Base-by-base conservation (phyloP, 2,329 filamentous ascomycete species). In the Didymella pomorum region DNA sequence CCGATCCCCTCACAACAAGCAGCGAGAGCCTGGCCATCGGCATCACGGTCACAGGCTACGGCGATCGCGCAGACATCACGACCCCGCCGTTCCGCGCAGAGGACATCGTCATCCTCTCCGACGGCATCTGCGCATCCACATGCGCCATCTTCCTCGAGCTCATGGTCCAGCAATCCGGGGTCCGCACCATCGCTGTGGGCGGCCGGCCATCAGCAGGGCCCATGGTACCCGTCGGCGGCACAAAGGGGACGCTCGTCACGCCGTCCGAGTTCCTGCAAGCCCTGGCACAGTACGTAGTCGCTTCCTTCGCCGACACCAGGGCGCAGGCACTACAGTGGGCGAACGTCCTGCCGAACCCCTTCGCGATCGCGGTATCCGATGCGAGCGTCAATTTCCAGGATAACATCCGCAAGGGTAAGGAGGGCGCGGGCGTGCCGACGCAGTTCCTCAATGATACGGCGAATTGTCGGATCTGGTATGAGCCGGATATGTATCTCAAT, bases 371-470 rank as follows among this genome's bases (percentile, higher is more conserved):
- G 0, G 47, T 52, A 7, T 48, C 52, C 0, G 65, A 71, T 5
- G 75, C 76, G 0, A 56, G 53, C 10, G 64, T 79, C 14, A 80
- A 80, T 41, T 75, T 77, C 58, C 72, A 75, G 41, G 78, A 79
- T 59, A 79, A 75, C 29, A 77, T 77, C 45, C 65, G 74, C 18
- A 64, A 41, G 33, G 73, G 76, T 47, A 48, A 69, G 1, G 74
- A 76, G 53, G 52, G 47, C 0, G 71, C 66, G 4, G 74, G 73
- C 5, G 71, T 79, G 0, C 83, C 87, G 14, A 73, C 83, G 16
- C 87, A 90, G 64, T 89, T 89, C 66, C 74, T 84, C 2, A 85
- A 86, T 55, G 83, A 88, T 62, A 81, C 85, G 1, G 84, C 87
- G 0, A 83, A 87, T 63, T 89, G 87, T 63, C 79, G 86, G 5